These are phyloP conservation scores for Metrosideros polymorpha DNA, from an alignment of 441 rosid genomes.

Conservation along the genomic window DNA sequence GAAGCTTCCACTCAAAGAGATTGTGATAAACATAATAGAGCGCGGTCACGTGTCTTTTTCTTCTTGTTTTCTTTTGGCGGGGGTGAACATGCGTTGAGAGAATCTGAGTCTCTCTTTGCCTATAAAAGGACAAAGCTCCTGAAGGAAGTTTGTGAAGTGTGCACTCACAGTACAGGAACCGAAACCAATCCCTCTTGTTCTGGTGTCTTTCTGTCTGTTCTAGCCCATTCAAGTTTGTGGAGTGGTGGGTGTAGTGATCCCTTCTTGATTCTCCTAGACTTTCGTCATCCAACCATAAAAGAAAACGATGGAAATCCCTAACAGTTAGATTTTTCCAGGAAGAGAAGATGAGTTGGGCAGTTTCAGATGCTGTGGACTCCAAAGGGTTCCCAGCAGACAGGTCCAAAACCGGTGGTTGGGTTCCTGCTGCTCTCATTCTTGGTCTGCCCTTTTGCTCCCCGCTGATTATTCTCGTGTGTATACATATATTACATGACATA, in stretches of 20 bases:
- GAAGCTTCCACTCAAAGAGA: conserved; percentile 14
- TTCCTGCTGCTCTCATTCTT: conserved; percentile 46
- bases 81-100: conserved; percentile 1
- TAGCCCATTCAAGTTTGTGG: neutral
- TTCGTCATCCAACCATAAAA: neutral
- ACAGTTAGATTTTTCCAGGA: conserved; percentile 20
- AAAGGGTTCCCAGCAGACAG: conserved; percentile 45
- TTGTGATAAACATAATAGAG: conserved; percentile 21
- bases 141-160: neutral
- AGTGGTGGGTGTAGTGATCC: conserved; percentile 13
- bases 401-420: conserved; percentile 68
- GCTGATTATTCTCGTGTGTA: neutral
- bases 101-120: neutral
- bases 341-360: conserved; percentile 36
- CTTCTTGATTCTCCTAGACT: neutral
- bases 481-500: neutral
- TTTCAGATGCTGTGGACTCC: conserved; percentile 45
- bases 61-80: neutral
- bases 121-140: conserved; percentile 24
- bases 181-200: neutral
- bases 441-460: conserved; percentile 20
- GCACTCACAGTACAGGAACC: neutral
- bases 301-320: neutral
- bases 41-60: conserved; percentile 11
- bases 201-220: neutral